These are phyloP conservation scores for Talaromyces sp. DNA, from an alignment of 2,329 filamentous ascomycete species.

Conservation along the genomic window DNA sequence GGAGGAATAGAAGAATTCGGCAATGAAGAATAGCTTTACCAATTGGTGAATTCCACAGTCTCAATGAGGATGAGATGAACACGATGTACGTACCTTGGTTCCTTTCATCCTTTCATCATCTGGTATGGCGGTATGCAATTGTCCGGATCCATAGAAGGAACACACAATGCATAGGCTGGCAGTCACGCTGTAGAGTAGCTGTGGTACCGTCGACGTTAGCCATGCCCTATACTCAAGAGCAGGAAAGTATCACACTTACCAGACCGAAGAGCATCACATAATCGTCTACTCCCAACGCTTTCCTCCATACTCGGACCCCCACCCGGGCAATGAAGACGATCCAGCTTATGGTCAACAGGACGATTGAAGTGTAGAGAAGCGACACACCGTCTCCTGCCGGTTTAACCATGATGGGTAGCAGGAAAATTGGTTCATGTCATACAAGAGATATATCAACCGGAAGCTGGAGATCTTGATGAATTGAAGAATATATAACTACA, in stretches of 20 bases:
- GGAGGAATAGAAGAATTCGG: constrained; percentile 10
- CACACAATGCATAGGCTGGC: constrained; percentile 7
- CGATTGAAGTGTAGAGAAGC: constrained; percentile 2
- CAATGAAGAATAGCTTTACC: constrained; percentile 8
- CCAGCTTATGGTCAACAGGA: constrained; percentile 3
- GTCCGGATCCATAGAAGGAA: constrained; percentile 2
- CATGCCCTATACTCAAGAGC: neutral
- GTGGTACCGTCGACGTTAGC: neutral
- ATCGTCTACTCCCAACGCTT: constrained; percentile 5
- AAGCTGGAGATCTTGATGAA: neutral
- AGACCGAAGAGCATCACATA: constrained; percentile 4
- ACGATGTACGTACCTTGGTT: constrained; percentile 1
- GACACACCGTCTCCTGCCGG: constrained; percentile 7
- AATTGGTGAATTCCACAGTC: neutral
- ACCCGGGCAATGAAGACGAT: neutral
- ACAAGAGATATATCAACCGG: neutral
- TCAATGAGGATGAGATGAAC: neutral
- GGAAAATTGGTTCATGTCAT: neutral
- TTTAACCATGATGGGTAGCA: neutral
- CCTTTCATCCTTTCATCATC: neutral
- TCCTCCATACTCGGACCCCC: constrained; percentile 3
- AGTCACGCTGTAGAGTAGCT: constrained; percentile 1
- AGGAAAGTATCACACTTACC: neutral
- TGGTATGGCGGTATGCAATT: neutral
- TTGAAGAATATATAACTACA: neutral